Percentiles rank a stretch among this genome's conserved stretches.
Conservation (phyloP, 225 moss, liverwort and hornwort genomes). For the Anthoceros angustus region DNA sequence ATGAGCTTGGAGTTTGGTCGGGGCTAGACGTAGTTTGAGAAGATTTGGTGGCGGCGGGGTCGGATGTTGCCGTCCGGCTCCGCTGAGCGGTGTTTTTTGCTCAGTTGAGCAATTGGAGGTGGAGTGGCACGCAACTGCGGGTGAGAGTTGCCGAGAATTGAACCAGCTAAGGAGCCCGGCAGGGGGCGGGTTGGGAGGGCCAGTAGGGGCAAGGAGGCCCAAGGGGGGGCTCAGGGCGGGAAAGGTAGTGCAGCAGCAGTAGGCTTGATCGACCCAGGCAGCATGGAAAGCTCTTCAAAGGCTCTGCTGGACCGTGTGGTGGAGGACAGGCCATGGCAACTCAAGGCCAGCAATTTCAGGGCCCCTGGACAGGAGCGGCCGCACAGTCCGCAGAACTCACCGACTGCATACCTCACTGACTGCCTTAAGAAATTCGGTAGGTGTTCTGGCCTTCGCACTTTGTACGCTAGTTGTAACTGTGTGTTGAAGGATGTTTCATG, state of each 20-base stretch:
- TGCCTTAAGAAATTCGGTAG: constrained; percentile 25
- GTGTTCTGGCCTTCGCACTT: neutral
- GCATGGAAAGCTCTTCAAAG: constrained; percentile 11
- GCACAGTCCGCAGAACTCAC: constrained; percentile 12
- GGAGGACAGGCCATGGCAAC: constrained; percentile 25
- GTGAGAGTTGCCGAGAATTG: no score
- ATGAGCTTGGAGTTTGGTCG: no score
- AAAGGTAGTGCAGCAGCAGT: neutral
- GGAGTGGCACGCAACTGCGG: no score
- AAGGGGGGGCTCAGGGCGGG: neutral
- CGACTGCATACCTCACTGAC: constrained; percentile 15
- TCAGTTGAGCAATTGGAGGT: no score
- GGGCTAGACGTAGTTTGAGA: no score
- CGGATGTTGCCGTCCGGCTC: no score
- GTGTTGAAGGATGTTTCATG: neutral
- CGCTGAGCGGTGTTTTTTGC: no score
- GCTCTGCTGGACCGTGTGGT: constrained; percentile 7
- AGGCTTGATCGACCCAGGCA: neutral
- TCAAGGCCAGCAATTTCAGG: constrained; percentile 24
- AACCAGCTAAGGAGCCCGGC: no score
- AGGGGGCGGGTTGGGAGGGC: no score
- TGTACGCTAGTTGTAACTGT: neutral
- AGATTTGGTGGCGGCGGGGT: no score
- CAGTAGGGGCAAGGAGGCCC: no score
- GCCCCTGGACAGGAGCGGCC: constrained; percentile 10